Conservation (phyloP, 768 basidiomycete genomes). For the Mycena vitilis region DNA sequence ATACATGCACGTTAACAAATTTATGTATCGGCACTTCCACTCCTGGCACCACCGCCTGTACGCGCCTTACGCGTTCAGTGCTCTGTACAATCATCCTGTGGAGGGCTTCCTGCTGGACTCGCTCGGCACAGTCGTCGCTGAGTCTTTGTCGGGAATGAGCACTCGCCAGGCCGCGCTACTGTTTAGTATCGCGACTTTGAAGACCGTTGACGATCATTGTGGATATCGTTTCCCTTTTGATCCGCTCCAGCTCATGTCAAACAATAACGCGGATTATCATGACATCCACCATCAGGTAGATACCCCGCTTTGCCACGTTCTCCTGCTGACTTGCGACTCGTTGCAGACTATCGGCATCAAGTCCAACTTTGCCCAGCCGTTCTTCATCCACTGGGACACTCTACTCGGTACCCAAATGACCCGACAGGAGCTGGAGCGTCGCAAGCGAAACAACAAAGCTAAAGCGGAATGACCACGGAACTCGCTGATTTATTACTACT, state of each 20-base stretch:
- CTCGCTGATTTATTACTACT: slow-evolving; percentile 1
- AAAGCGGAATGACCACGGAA: slow-evolving; percentile 45
- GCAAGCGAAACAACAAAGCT: slow-evolving; percentile 50
- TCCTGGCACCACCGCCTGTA: slow-evolving; percentile 96
- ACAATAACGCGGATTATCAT: slow-evolving; percentile 96
- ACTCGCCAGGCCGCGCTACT: slow-evolving; percentile 87
- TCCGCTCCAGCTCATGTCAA: slow-evolving; percentile 85
- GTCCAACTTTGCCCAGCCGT: slow-evolving; percentile 95
- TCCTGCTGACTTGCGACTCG: slow-evolving; percentile 18
- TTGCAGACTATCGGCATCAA: slow-evolving; percentile 85
- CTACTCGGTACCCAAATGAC: slow-evolving; percentile 89
- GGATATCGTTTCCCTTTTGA: slow-evolving; percentile 93
- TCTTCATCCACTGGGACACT: slow-evolving; percentile 94
- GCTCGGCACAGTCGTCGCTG: slow-evolving; percentile 82
- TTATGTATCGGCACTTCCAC: slow-evolving; percentile 91
- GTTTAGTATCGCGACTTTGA: slow-evolving; percentile 85
- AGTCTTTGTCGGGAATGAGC: slow-evolving; percentile 73
- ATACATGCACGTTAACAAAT: slow-evolving; percentile 89
- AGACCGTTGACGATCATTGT: slow-evolving; percentile 97
- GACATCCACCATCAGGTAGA: slow-evolving; percentile 96
- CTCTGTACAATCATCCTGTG: slow-evolving; percentile 96
- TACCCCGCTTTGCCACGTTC: neutral
- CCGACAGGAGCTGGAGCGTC: slow-evolving; percentile 69
- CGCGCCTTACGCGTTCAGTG: slow-evolving; percentile 96
- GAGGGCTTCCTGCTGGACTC: slow-evolving; percentile 94